phyloP scores from a whole-genome alignment of 164 flowering plant genomes.

The Sextonia rubra region DNA sequence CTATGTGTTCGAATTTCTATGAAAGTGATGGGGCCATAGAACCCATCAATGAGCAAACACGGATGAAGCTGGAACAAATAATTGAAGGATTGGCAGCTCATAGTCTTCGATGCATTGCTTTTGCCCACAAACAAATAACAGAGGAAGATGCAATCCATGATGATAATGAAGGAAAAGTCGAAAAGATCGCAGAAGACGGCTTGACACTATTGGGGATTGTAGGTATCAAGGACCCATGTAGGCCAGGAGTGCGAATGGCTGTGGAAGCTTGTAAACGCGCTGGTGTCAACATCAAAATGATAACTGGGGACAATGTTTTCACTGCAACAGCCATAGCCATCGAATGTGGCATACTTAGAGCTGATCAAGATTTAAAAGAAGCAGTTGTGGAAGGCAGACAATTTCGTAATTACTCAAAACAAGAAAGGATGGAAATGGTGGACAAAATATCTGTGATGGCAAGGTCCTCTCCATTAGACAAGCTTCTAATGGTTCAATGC shows the following conservation, averaged over 20 bases:
- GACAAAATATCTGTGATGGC: conserved; percentile 61
- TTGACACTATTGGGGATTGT: conserved; percentile 46
- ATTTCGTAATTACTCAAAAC: conserved; percentile 37
- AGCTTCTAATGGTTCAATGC: conserved; percentile 58
- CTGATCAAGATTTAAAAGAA: conserved; percentile 15
- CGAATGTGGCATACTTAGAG: conserved; percentile 50
- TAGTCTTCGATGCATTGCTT: conserved; percentile 34
- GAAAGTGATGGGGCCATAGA: conserved; percentile 5
- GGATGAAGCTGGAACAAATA: conserved; percentile 9
- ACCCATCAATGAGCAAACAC: conserved; percentile 13
- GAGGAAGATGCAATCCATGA: conserved; percentile 3
- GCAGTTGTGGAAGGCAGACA: conserved; percentile 48
- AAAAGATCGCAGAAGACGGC: conserved; percentile 21
- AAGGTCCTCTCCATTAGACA: conserved; percentile 61
- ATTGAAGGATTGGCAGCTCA: conserved; percentile 31
- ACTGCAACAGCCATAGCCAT: conserved; percentile 61
- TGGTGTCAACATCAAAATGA: conserved; percentile 55
- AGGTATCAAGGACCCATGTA: conserved; percentile 58
- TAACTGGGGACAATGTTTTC: conserved; percentile 60
- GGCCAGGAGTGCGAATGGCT: conserved; percentile 48
- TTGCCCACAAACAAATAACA: conserved; percentile 17
- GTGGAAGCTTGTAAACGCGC: conserved; percentile 45
- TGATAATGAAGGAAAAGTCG: neutral
- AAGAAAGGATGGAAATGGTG: conserved; percentile 40
- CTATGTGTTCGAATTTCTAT: conserved; percentile 46